These are phyloP conservation scores for Sporothrix euskadiensis DNA, from an alignment of 2,329 filamentous ascomycete genomes.

Conservation along the genomic window DNA sequence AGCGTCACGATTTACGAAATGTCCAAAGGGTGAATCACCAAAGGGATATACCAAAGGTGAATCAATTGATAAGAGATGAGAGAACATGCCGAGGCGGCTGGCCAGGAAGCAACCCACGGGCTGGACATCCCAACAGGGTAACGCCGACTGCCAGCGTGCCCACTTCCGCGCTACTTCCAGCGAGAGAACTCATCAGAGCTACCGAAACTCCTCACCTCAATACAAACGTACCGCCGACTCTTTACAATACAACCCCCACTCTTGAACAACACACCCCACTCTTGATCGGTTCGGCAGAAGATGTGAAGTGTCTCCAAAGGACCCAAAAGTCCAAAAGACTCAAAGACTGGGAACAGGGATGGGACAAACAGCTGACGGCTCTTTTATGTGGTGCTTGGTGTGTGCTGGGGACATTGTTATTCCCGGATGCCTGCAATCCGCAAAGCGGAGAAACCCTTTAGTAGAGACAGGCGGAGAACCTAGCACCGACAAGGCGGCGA, in stretches of 20 bases:
- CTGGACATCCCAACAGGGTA: background rate
- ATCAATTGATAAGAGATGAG: no score
- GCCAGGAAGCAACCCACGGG: no score
- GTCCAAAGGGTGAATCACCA: no score
- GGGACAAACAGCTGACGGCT: background rate
- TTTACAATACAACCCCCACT: background rate
- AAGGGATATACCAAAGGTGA: background rate
- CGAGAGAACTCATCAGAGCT: no score
- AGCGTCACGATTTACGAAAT: background rate
- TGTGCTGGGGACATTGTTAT: background rate
- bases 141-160: background rate
- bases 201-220: no score
- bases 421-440: constrained; percentile 12
- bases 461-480: background rate
- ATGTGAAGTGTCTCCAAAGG: background rate
- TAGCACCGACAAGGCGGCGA: background rate
- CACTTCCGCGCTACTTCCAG: constrained; percentile 3
- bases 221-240: no score
- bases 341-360: background rate
- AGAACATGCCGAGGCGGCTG: no score
- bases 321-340: background rate
- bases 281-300: background rate
- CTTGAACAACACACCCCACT: background rate
- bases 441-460: background rate
- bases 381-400: background rate